Base-by-base conservation (phyloP, 202 grass and related monocot genomes). In the Schoenoplectus triqueter region DNA sequence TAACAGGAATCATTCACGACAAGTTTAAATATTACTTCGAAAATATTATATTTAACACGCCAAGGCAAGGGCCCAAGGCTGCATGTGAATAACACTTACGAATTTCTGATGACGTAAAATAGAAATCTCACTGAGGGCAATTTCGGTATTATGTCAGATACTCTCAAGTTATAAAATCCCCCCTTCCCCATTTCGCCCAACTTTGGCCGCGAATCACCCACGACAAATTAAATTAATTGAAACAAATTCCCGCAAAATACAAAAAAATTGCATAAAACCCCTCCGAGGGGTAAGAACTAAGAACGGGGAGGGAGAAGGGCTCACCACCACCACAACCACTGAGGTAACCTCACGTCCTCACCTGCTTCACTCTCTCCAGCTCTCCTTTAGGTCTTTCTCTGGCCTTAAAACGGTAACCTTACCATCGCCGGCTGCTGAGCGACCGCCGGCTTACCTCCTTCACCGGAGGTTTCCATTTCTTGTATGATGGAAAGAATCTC, bases 401-500 rank as follows among this genome's bases (percentile, higher is more conserved):
- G 81, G 64, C 20, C 64, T 70, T 3, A 10, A 41, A 39, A 0
- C 21, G 81, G 81, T 69, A 18, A 70, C 22, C 44, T 55, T 1
- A 44, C 39, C 10, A 10, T 6, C 13, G 81, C n/a, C 81, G 48
- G 81, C 81, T 71, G 49, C 81, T 83, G 81, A 83, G 48, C 49
- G 81, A 31, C 65, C 63, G 45, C 79, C 81, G 64, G 9, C 17
- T 21, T 47, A 69, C 81, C 81, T 83, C 81, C 81, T 67, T 83
- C 65, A 83, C 81, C 51, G 81, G 81, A 83, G 81, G 81, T 83
- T 20, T 66, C 62, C 45, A 13, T 67, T 67, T 82, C 46, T 10
- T 69, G 68, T 50, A 83, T 64, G 80, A 94, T 94, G 96, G 92
- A 89, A 89, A 91, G 93, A 52, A 81, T 95, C 81, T 95, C 91